These are phyloP conservation scores for Geotrichum aggregatum DNA, from an alignment of 1,139 yeast species.

Conservation along the genomic window DNA sequence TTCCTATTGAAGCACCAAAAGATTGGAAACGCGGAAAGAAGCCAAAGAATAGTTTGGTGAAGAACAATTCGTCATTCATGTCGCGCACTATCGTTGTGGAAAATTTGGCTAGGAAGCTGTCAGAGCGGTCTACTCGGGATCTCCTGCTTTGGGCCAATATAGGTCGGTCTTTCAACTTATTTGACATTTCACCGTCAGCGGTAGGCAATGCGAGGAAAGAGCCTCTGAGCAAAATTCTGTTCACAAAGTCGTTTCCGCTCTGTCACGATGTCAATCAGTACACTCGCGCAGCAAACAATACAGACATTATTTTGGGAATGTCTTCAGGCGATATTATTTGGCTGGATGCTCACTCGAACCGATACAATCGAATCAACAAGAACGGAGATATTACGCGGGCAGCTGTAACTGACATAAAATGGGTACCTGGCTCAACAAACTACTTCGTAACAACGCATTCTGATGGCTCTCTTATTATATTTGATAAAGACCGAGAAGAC, in stretches of 20 bases:
- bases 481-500: constrained; percentile 44
- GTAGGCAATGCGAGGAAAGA: constrained; percentile 32
- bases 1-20: constrained; percentile 8
- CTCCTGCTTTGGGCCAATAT: constrained; percentile 36
- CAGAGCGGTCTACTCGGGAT: constrained; percentile 29
- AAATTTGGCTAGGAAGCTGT: constrained; percentile 34
- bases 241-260: constrained; percentile 42
- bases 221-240: constrained; percentile 40
- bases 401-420: constrained; percentile 40
- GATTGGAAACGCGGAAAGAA: constrained; percentile 25
- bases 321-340: constrained; percentile 53
- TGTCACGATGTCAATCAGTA: constrained; percentile 40
- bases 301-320: constrained; percentile 51
- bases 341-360: constrained; percentile 47
- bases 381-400: constrained; percentile 40
- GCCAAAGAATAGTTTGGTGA: constrained; percentile 37
- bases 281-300: constrained; percentile 34
- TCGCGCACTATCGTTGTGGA: constrained; percentile 41
- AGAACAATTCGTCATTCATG: constrained; percentile 42
- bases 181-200: constrained; percentile 29
- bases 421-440: constrained; percentile 43
- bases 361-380: constrained; percentile 51
- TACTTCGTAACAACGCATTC: constrained; percentile 42
- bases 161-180: constrained; percentile 40
- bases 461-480: constrained; percentile 42